Base-by-base conservation (phyloP, 164 flowering plant species). In the Aristolochia fimbriata region DNA sequence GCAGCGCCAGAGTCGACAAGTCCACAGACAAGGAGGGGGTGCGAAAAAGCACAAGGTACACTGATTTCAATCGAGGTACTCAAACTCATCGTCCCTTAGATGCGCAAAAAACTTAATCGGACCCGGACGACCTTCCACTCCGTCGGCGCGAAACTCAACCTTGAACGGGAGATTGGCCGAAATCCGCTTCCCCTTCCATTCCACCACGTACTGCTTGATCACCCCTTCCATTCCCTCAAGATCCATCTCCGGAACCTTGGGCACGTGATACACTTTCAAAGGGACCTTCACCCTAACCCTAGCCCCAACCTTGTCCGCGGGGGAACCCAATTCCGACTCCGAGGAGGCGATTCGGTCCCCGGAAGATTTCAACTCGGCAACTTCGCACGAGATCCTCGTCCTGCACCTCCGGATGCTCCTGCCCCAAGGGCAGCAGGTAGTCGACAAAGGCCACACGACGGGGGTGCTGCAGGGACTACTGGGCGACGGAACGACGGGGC, bases 1-100 rank as follows among this genome's bases (percentile, higher is more conserved):
- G 43, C 43, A 37, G 43, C 43, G 7, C 11, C 43, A 37, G 43
- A 37, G 43, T 37, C 12, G 43, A 37, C 10, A 37, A 37, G 1
- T 49, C 15, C 19, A 49, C 5, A 16, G 4, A 16, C 52, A 15
- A 15, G 11, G n/a, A 49, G 52, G 20, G 52, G 52, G 19, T 3
- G 52, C 5, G 5, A 27, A 16, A 49, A 16, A 49, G n/a, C 21
- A 49, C 22, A 17, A 49, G 5, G 22, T 10, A 17, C n/a, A 21
- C 37, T 21, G 3, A 13, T 12, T 46, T 62, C 57, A 62, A 22
- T 53, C 65, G 17, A 68, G 11, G 59, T 69, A 83, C 25, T 88
- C 97, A 55, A 91, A 86, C 75, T 91, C 97, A 48, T 88, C 96
- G 15, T 91, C 91, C 71, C 70, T 86, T 51, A 91, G 86, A 76